Evolutionary conservation across 75 land plant species (phyloP).

Genomic region (Cunninghamia lanceolata): DNA sequence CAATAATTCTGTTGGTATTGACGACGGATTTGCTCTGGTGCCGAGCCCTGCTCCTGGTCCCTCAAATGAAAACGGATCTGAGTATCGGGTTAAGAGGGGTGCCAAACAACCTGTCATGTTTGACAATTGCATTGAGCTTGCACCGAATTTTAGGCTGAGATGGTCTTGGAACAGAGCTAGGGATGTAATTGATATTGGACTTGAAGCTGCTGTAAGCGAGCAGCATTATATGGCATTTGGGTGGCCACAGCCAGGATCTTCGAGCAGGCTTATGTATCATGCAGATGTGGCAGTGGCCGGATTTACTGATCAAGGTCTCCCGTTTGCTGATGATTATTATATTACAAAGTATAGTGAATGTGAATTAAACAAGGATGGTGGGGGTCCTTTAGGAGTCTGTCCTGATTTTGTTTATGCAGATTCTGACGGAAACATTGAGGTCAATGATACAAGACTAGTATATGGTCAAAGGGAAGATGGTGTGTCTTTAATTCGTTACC

Average conservation of each 20-base stretch:
- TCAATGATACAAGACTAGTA: constrained; percentile 61
- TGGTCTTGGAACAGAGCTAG: constrained; percentile 59
- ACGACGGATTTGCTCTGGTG: constrained; percentile 6
- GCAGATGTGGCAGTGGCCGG: constrained; percentile 88
- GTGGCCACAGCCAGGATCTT: constrained; percentile 69
- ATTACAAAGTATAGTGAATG: constrained; percentile 86
- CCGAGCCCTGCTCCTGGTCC: constrained; percentile 18
- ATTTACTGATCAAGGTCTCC: constrained; percentile 68
- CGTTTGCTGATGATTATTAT: constrained; percentile 88
- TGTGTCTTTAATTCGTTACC: constrained; percentile 76
- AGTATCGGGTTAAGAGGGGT: constrained; percentile 7
- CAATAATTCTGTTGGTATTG: constrained; percentile 11
- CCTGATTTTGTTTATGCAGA: constrained; percentile 75
- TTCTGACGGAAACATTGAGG: constrained; percentile 31
- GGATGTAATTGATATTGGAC: constrained; percentile 67
- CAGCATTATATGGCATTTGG: constrained; percentile 94
- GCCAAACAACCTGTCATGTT: constrained; percentile 81
- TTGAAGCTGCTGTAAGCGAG: constrained; percentile 69
- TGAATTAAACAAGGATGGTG: constrained; percentile 51
- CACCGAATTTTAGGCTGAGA: constrained; percentile 61
- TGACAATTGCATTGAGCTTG: constrained; percentile 75
- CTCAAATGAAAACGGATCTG: constrained; percentile 13
- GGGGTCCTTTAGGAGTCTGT: constrained; percentile 78
- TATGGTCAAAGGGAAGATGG: constrained; percentile 95
- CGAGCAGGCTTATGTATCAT: constrained; percentile 44